Evolutionary conservation across 208 protist species (phyloP), one percentile per base, ranked within the genome.

Genomic region (Vickermania spadyakhi): DNA sequence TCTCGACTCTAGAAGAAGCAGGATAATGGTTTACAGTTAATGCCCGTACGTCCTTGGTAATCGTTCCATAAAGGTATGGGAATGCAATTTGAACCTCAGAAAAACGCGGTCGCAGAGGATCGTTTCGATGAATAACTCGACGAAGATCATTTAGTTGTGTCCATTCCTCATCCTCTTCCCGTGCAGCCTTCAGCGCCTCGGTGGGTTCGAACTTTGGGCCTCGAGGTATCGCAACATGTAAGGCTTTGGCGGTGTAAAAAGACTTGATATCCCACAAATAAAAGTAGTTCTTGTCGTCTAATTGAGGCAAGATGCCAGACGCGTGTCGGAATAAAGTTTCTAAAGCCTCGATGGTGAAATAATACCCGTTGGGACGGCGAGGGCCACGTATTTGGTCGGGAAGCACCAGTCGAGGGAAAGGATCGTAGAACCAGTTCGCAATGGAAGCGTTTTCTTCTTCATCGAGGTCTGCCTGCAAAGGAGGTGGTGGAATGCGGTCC

Each of bases 61-160:
- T 75, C 58, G 70, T 83, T 72, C 99, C 99, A 84, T 99, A 99
- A 1, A 99, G 84, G 67, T 98, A 98, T 1, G 99, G 99, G 79
- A 99, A 99, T 28, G 98, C 98, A 62, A 99, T 97, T 67, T 97
- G 94, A 59, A 99, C 99, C 82, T 99, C 98, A 3, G 98, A 99
- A 56, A 91, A 91, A 29, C 84, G 85, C 26, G 89, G 89, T 66
- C 89, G 87, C 30, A 79, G 75, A 1, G 86, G 86, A 69, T 96
- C 79, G 65, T 99, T 93, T 51, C 99, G 90, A 63, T 99, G 96
- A 73, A 99, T 99, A 51, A 99, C 92, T 73, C 99, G 99, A 65
- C 99, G 97, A 68, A 99, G 97, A 75, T 99, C 99, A 68, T 99
- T 99, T 82, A 99, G 99, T 76, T 99, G 99, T 68, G 99, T 99